These are phyloP conservation scores for Areca catechu DNA, from an alignment of 176 grass and related monocot genomes.

Conservation along the genomic window DNA sequence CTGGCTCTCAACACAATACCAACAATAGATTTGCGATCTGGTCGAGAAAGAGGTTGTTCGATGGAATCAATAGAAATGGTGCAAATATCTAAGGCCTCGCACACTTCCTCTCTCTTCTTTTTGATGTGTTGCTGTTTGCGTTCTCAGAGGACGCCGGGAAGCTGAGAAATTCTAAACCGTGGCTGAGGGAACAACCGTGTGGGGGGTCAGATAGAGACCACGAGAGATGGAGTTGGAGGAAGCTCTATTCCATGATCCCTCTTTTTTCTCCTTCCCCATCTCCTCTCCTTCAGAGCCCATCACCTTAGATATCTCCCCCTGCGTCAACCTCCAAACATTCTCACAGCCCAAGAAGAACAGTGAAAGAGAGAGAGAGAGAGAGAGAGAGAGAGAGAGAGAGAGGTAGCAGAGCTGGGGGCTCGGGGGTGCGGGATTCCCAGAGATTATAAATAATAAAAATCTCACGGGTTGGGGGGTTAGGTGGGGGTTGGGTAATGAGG, in stretches of 20 bases:
- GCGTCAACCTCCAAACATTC: too few relatives aligned
- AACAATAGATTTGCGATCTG: background rate
- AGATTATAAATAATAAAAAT: slow-evolving; percentile 17
- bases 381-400: background rate
- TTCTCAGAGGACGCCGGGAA: background rate
- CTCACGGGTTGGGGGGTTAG: background rate
- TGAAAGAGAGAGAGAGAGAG: background rate
- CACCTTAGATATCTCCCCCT: background rate
- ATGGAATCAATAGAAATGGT: too few relatives aligned
- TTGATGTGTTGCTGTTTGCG: too few relatives aligned
- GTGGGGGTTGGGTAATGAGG: slow-evolving; percentile 1
- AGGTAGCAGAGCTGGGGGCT: background rate
- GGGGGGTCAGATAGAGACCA: background rate
- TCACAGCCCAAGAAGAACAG: slow-evolving; percentile 1
- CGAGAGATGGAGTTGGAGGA: slow-evolving; percentile 6
- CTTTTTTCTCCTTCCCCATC: slow-evolving; percentile 18
- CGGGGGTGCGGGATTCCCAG: background rate
- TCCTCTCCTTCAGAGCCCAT: slow-evolving; percentile 35
- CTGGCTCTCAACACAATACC: background rate
- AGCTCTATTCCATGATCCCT: slow-evolving; percentile 13
- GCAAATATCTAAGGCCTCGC: background rate
- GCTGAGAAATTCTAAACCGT: background rate
- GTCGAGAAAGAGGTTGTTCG: too few relatives aligned
- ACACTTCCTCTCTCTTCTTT: too few relatives aligned
- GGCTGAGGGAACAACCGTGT: background rate